Percentiles rank a stretch among this genome's conserved stretches.
phyloP scores from a whole-genome alignment of 2,329 filamentous ascomycete genomes.

The Byssochlamys sp. region DNA sequence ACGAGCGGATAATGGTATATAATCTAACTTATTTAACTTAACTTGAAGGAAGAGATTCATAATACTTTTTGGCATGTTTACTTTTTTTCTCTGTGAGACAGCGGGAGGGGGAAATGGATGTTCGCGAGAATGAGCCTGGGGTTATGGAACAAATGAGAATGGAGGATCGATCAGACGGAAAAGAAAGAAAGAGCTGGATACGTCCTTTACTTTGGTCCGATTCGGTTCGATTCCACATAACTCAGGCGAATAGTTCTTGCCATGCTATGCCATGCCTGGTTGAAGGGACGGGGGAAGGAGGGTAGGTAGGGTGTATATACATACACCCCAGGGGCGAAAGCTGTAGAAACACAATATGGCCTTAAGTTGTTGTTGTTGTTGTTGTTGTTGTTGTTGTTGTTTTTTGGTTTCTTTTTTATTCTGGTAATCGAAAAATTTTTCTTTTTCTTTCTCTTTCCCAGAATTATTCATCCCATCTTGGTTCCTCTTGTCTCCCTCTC shows the following conservation, averaged over 20 bases:
- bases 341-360: not conserved
- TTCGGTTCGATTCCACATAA: slow-evolving; percentile 9
- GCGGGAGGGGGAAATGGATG: too few relatives aligned
- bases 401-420: not conserved
- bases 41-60: not conserved
- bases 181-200: slow-evolving; percentile 7
- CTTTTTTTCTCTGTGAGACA: slow-evolving; percentile 9
- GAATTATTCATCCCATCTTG: not conserved
- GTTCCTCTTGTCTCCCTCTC: not conserved
- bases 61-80: slow-evolving; percentile 1
- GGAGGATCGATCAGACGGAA: slow-evolving; percentile 11
- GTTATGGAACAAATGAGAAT: slow-evolving; percentile 14
- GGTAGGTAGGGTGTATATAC: not conserved
- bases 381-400: not conserved
- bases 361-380: not conserved
- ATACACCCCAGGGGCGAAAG: not conserved
- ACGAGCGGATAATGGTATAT: too few relatives aligned
- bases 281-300: not conserved
- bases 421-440: not conserved
- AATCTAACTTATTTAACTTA: too few relatives aligned
- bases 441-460: not conserved
- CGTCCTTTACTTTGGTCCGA: not conserved
- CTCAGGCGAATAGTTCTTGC: not conserved
- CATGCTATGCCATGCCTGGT: not conserved
- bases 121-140: too few relatives aligned